A percentile compares a stretch with the other conserved stretches of the same genome.
These are phyloP conservation scores for Huntiella omanensis DNA, from an alignment of 2,329 filamentous ascomycete genomes.

Conservation along the genomic window DNA sequence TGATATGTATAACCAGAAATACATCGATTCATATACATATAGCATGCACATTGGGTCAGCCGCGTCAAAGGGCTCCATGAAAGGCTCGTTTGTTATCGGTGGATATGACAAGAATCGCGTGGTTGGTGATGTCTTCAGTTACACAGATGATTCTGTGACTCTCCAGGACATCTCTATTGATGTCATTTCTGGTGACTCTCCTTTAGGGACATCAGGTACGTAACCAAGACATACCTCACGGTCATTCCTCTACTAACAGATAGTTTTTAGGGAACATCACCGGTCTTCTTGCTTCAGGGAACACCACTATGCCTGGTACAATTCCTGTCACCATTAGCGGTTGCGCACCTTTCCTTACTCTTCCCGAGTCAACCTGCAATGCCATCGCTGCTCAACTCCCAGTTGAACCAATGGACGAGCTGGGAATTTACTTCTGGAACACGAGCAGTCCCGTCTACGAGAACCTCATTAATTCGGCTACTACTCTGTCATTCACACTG, in stretches of 20 bases:
- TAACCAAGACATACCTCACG: no score
- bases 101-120: background rate
- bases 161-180: slow-evolving; percentile 1
- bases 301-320: background rate
- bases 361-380: background rate
- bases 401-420: background rate
- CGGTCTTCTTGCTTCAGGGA: background rate
- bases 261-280: background rate
- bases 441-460: background rate
- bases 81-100: background rate
- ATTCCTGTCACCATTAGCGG: background rate
- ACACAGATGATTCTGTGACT: background rate
- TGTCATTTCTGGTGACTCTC: background rate
- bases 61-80: background rate
- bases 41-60: background rate
- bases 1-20: background rate
- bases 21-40: background rate
- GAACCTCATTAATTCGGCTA: background rate
- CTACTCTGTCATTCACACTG: background rate
- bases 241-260: no score
- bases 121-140: background rate
- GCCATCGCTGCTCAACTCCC: background rate
- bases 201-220: background rate
- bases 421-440: background rate
- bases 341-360: background rate